Evolutionary conservation across 139 green algal genomes (phyloP), one percentile per base, ranked within the genome.

Genomic region (Picochlorum sp.): DNA sequence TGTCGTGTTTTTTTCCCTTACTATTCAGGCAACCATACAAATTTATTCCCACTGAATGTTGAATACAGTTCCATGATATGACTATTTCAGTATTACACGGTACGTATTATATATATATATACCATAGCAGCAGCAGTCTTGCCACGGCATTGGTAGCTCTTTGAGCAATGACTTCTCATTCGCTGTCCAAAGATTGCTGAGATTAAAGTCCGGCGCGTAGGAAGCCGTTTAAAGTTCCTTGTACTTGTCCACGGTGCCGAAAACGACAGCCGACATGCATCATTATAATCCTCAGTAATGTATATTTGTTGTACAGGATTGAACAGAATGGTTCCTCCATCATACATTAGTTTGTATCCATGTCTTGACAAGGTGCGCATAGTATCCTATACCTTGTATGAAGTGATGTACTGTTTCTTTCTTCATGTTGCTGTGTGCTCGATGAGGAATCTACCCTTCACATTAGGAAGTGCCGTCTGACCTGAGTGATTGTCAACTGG

Each of bases 401-500:
- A 28, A 28, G 34, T 41, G 8, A 41, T 41, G 8, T 41, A 4
- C 34, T 41, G 34, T 41, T 9, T 41, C 7, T 41, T 10, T 66
- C 6, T 26, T 10, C 10, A 13, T 63, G n/a, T 34, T 28, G 2
- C 0, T 26, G 3, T 18, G 60, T 28, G 70, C 64, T 77, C 70
- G 26, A 57, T 74, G 70, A 77, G 11, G 70, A 77, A 41, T 50
- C 7, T 60, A 68, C 50, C 51, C 70, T 41, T 49, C 18, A 21
- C 23, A 69, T 51, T 75, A 75, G 72, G 72, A 78, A 78, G 72
- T 71, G 67, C 72, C 72, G 65, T 75, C 72, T 78, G 72, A 78
- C 61, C 72, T 78, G 72, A 78, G 67, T 78, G 72, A 78, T 71
- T 78, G 72, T 59, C 18, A 30, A 13, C 65, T 45, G 66, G 66